phyloP scores from a whole-genome alignment of 2,329 filamentous ascomycete genomes.

The Paraphoma chrysanthemicola region DNA sequence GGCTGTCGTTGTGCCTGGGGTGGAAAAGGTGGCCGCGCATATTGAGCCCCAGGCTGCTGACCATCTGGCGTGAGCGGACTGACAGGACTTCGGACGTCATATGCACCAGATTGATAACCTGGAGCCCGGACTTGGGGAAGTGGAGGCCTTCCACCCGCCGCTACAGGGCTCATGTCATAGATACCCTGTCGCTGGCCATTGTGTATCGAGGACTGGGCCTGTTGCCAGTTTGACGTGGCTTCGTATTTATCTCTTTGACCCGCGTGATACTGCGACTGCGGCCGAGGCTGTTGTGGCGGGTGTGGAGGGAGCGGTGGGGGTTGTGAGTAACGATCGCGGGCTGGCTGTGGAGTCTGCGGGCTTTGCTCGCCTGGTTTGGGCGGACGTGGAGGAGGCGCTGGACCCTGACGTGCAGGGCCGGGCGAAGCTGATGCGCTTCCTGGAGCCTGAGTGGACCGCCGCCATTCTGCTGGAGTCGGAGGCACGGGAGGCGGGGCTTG shows the following conservation, averaged over 20 bases:
- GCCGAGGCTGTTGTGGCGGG: slow-evolving; percentile 33
- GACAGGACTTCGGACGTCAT: slow-evolving; percentile 44
- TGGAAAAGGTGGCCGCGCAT: slow-evolving; percentile 21
- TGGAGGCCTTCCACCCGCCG: slow-evolving; percentile 32
- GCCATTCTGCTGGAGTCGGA: slow-evolving; percentile 69
- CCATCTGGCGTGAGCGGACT: slow-evolving; percentile 45
- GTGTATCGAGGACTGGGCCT: slow-evolving; percentile 16
- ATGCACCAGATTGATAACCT: slow-evolving; percentile 22
- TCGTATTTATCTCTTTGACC: slow-evolving; percentile 26
- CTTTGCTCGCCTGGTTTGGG: slow-evolving; percentile 49
- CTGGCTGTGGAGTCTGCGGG: slow-evolving; percentile 29
- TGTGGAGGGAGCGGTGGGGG: slow-evolving; percentile 45
- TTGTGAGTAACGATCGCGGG: slow-evolving; percentile 35
- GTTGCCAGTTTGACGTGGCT: slow-evolving; percentile 24
- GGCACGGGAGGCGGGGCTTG: slow-evolving; percentile 60
- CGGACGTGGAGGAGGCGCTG: slow-evolving; percentile 56
- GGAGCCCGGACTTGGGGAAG: slow-evolving; percentile 39
- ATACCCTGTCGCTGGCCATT: slow-evolving; percentile 26
- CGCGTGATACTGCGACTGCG: slow-evolving; percentile 23
- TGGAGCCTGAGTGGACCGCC: slow-evolving; percentile 40
- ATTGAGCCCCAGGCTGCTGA: slow-evolving; percentile 26
- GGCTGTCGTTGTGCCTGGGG: slow-evolving; percentile 9
- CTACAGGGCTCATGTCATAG: slow-evolving; percentile 35
- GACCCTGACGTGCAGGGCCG: slow-evolving; percentile 30
- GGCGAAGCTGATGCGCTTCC: slow-evolving; percentile 46